Conservation (phyloP, 257 asterid species). For the Marsdenia floribunda region DNA sequence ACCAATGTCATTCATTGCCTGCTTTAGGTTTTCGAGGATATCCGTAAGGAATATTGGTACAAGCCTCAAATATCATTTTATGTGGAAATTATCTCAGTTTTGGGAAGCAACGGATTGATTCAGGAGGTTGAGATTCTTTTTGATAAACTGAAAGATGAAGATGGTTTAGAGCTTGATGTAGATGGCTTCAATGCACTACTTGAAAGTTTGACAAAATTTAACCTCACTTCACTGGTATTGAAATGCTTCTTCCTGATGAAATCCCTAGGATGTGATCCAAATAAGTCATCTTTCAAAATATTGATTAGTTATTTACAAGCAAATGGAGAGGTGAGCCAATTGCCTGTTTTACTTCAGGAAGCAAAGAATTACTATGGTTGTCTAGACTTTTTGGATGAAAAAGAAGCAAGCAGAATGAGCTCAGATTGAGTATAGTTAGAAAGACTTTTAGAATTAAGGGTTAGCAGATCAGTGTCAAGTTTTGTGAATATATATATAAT, state of each 20-base stretch:
- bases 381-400: conserved; percentile 31
- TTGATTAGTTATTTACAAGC: conserved; percentile 44
- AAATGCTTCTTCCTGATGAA: conserved; percentile 63
- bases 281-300: conserved; percentile 39
- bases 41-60: conserved; percentile 59
- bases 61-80: conserved; percentile 47
- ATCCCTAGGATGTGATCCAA: conserved; percentile 51
- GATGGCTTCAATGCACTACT: conserved; percentile 52
- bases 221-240: conserved; percentile 43
- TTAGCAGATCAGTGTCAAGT: background rate
- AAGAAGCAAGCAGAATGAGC: conserved; percentile 25
- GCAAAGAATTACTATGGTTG: conserved; percentile 40
- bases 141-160: conserved; percentile 44
- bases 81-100: conserved; percentile 54
- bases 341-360: conserved; percentile 39
- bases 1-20: background rate
- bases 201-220: conserved; percentile 44
- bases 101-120: conserved; percentile 57
- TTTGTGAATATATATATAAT: background rate
- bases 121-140: conserved; percentile 39
- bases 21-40: conserved; percentile 58
- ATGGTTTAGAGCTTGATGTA: conserved; percentile 36
- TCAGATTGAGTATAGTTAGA: background rate
- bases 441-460: background rate
- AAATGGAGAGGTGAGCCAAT: conserved; percentile 34